Base-by-base conservation (phyloP, 2,329 filamentous ascomycete species). In the Colletotrichum chrysophilum region DNA sequence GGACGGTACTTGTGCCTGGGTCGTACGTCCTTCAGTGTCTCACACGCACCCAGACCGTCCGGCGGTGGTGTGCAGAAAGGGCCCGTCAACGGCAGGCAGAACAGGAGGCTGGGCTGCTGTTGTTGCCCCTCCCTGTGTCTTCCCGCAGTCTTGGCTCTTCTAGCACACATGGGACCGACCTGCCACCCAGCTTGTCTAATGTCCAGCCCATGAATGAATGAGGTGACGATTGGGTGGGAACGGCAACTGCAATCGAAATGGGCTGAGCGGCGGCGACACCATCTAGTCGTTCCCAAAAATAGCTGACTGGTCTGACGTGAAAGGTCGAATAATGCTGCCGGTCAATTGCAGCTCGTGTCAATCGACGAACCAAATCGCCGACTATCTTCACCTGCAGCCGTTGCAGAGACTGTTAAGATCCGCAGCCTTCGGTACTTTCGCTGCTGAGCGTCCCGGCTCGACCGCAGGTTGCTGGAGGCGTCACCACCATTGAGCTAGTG, bases 181-280 rank as follows among this genome's bases (percentile, higher is more conserved):
- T 32, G 34, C 32, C 48, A 30, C 55, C 61, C 61, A 71, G 69
- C 61, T 12, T 52, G n/a, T 52, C 43, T n/a, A 52, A 52, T 32
- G 48, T 52, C 43, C 43, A 52, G 43, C 43, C 43, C n/a, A 52
- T 38, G 12, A 32, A 7, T 60, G 74, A 60, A 58, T 52, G n/a
- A 60, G 21, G 70, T 73, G 58, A 76, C 48, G 28, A 76, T 69
- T 74, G 70, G n/a, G 26, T 34, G 30, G 43, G 21, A 32, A 74
- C 26, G 66, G 38, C 38, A 32, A 64, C 43, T 56, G 13, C 38
- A 38, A 21, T 55, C 10, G 43, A 43, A 16, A 62, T 62, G 64
- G 64, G 58, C 56, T 75, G 70, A 56, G 62, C 62, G 56, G 69
- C 55, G 62, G 62, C 55, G 30, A 26, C 36, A 58, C 61, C 21